Evolutionary conservation across 176 grass and related monocot species (phyloP).

Genomic region (Pharus latifolius): DNA sequence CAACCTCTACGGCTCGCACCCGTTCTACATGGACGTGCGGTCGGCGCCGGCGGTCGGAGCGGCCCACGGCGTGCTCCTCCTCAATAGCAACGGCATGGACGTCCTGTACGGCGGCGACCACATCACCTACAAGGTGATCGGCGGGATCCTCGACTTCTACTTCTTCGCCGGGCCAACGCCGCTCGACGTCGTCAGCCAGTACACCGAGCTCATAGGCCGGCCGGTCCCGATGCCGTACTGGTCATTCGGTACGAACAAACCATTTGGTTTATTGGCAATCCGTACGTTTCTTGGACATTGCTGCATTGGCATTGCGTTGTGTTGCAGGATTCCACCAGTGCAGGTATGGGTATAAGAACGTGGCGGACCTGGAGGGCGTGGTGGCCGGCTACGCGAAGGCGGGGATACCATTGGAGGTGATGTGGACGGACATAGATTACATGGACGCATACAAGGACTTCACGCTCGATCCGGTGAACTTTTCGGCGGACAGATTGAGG

Average conservation of each 20-base stretch:
- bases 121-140: constrained; percentile 85
- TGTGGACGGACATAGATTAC: constrained; percentile 98
- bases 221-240: constrained; percentile 76
- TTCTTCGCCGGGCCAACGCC: constrained; percentile 67
- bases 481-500: constrained; percentile 36
- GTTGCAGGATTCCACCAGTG: constrained; percentile 83
- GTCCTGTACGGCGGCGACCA: constrained; percentile 43
- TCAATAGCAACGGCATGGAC: constrained; percentile 97
- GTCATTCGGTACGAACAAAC: constrained; percentile 49
- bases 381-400: constrained; percentile 67
- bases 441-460: constrained; percentile 87
- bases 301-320: neutral
- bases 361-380: constrained; percentile 54
- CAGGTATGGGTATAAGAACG: constrained; percentile 54
- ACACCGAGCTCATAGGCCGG: constrained; percentile 77
- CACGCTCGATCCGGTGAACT: constrained; percentile 67
- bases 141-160: constrained; percentile 83
- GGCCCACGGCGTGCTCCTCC: constrained; percentile 72
- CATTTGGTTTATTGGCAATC: neutral
- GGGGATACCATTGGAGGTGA: constrained; percentile 75
- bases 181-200: constrained; percentile 63
- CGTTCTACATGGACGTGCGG: constrained; percentile 85
- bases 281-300: neutral
- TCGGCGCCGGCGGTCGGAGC: constrained; percentile 4
- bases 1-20: constrained; percentile 83